Evolutionary conservation across 2,329 filamentous ascomycete species (phyloP).

Genomic region (Calonectria crousiana): DNA sequence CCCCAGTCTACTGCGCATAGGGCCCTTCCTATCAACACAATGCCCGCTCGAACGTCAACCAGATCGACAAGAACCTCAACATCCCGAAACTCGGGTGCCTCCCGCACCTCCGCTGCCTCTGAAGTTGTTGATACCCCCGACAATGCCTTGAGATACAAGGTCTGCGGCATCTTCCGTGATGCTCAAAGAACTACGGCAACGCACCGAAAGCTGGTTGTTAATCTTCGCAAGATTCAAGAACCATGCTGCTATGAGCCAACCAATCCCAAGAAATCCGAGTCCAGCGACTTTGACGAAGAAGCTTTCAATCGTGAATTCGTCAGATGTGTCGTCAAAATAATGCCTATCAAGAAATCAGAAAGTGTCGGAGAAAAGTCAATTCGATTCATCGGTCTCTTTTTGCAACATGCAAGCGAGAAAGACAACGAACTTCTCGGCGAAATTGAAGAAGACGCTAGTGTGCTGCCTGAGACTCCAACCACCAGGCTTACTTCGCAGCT

Average conservation of each 20-base stretch:
- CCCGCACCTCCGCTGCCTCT: slow-evolving; percentile 65
- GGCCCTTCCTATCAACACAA: slow-evolving; percentile 42
- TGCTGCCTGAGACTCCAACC: slow-evolving; percentile 85
- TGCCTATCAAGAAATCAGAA: slow-evolving; percentile 94
- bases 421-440: slow-evolving; percentile 77
- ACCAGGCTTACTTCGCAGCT: slow-evolving; percentile 82
- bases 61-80: slow-evolving; percentile 61
- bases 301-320: slow-evolving; percentile 90
- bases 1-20: slow-evolving; percentile 18
- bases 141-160: slow-evolving; percentile 78
- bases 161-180: slow-evolving; percentile 80
- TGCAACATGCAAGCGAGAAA: slow-evolving; percentile 78
- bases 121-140: slow-evolving; percentile 82
- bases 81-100: slow-evolving; percentile 59
- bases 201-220: slow-evolving; percentile 90
- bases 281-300: slow-evolving; percentile 81
- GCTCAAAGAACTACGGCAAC: slow-evolving; percentile 91
- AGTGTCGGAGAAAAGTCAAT: slow-evolving; percentile 86
- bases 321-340: slow-evolving; percentile 83
- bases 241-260: slow-evolving; percentile 77
- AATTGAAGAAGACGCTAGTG: slow-evolving; percentile 75
- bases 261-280: slow-evolving; percentile 62
- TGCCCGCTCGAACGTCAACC: slow-evolving; percentile 64
- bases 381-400: slow-evolving; percentile 87
- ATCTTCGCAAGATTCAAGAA: slow-evolving; percentile 90